Evolutionary conservation across 371 early-diverging fungal genomes (phyloP).

Genomic region (Mortierella sp.): DNA sequence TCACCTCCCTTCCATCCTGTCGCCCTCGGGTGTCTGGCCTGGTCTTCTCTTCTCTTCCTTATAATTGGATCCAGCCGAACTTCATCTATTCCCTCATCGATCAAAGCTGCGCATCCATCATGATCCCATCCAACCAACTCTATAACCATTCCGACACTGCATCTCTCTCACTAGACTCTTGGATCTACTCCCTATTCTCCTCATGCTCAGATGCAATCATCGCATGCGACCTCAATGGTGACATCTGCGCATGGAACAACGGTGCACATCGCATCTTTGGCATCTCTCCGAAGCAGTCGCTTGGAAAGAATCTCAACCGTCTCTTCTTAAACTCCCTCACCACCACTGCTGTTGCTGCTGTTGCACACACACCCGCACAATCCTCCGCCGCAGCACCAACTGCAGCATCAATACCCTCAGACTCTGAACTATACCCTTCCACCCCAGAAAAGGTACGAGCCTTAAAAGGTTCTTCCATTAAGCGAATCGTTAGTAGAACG

Average conservation of each 20-base stretch:
- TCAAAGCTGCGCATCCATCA: constrained; percentile 1
- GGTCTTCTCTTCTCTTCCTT: too few species aligned
- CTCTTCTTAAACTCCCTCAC: background rate
- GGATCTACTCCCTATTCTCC: constrained; percentile 43
- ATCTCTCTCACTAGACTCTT: constrained; percentile 14
- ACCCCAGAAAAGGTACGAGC: constrained; percentile 27
- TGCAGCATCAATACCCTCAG: constrained; percentile 12
- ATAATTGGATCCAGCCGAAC: background rate
- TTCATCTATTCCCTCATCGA: background rate
- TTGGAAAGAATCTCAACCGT: constrained; percentile 39
- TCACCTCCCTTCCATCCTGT: too few species aligned
- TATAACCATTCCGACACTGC: constrained; percentile 2
- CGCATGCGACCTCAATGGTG: constrained; percentile 42
- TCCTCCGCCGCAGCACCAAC: background rate
- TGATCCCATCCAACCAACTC: constrained; percentile 15
- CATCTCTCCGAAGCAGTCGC: constrained; percentile 31
- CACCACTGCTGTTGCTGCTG: background rate
- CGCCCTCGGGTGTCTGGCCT: too few species aligned
- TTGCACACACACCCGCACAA: background rate
- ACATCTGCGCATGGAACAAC: constrained; percentile 41
- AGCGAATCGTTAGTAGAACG: constrained; percentile 30
- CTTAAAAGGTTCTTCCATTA: constrained; percentile 23
- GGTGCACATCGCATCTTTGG: constrained; percentile 35
- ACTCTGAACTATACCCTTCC: constrained; percentile 35
- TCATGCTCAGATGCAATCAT: constrained; percentile 42